Base-by-base conservation (phyloP, 805 yeast genomes). In the Sungouiella blattae region DNA sequence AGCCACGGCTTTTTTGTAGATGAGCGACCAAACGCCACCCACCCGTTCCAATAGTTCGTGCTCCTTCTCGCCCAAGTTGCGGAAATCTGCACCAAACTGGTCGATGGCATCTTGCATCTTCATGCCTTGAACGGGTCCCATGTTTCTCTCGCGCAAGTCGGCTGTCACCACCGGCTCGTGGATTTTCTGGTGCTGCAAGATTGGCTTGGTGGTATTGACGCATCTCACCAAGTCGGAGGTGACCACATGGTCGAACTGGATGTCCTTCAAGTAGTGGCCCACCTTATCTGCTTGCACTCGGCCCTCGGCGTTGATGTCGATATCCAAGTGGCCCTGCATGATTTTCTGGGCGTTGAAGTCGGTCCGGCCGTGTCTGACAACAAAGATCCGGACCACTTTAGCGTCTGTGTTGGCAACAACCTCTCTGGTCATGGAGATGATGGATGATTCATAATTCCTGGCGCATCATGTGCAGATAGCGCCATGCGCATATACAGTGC, bases 361-460 rank as follows among this genome's bases (percentile, higher is more conserved):
- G 0, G 96, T 87, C 55, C 83, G 93, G 1, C 95, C 96, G 49
- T 87, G 96, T 50, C 96, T 75, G 4, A 87, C 75, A 4, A 86
- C 56, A 44, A 82, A 80, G 3, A 84, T 49, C 17, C 84, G 62
- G 2, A 76, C 53, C 6, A 58, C 46, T 4, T 55, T 43, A 3
- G 57, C 49, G 43, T 70, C 68, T 2, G 48, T 46, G 46, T 72
- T 74, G 26, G 53, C 41, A 1, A 35, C 36, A 11, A 48, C 35
- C 18, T 44, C 48, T 21, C 43, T 36, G 8, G 58, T 53, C 58
- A 53, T 53, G 24, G 26, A n/a, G n/a, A n/a, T n/a, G n/a, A n/a
- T n/a, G n/a, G n/a, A n/a, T n/a, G n/a, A n/a, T n/a, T n/a, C n/a
- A n/a, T n/a, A n/a, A n/a, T n/a, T n/a, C n/a, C n/a, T n/a, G n/a